phyloP scores from a whole-genome alignment of 495 filamentous ascomycete species.

The Trichoderma asperelloides region DNA sequence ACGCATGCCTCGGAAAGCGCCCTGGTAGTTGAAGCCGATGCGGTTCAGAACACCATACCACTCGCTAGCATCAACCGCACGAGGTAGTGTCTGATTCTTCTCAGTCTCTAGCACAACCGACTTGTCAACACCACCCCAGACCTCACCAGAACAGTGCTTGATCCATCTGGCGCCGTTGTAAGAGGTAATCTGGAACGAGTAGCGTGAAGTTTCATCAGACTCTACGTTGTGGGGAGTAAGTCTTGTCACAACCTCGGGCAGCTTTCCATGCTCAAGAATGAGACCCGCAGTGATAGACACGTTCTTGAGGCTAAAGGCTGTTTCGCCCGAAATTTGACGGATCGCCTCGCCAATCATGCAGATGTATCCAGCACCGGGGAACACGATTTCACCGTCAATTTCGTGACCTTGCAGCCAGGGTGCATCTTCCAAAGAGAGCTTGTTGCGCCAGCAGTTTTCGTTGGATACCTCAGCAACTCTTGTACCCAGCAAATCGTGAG shows the following conservation, averaged over 20 bases:
- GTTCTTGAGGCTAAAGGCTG: constrained; percentile 26
- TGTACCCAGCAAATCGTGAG: constrained; percentile 30
- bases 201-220: not conserved
- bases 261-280: constrained; percentile 24
- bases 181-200: constrained; percentile 23
- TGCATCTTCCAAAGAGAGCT: constrained; percentile 15
- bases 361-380: constrained; percentile 40
- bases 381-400: constrained; percentile 31
- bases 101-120: constrained; percentile 11
- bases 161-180: constrained; percentile 28
- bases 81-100: not conserved
- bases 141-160: constrained; percentile 34
- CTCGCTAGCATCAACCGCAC: constrained; percentile 12
- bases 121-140: constrained; percentile 13
- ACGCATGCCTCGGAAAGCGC: constrained; percentile 24
- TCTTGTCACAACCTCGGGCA: not conserved
- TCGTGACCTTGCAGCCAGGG: constrained; percentile 41
- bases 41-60: constrained; percentile 17
- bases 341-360: constrained; percentile 40
- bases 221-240: not conserved
- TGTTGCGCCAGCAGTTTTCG: constrained; percentile 11
- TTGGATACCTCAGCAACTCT: constrained; percentile 10
- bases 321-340: constrained; percentile 22
- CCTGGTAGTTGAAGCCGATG: constrained; percentile 19
- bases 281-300: constrained; percentile 27